phyloP scores from a whole-genome alignment of 768 basidiomycete species.

The Hypholoma sublateritium region DNA sequence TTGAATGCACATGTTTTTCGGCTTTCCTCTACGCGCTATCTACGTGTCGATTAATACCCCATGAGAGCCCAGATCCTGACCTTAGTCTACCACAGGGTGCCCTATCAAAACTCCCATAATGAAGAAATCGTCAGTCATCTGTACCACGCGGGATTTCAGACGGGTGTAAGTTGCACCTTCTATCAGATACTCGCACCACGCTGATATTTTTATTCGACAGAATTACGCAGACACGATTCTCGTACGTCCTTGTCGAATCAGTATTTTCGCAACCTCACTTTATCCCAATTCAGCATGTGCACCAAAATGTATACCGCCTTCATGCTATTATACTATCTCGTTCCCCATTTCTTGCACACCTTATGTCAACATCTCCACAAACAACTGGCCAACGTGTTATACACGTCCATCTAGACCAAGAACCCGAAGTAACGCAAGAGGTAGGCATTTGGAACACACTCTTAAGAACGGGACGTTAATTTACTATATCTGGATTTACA shows the following conservation, averaged over 20 bases:
- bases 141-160: slow-evolving; percentile 79
- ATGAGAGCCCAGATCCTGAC: not conserved
- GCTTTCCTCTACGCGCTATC: not conserved
- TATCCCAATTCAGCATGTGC: slow-evolving; percentile 55
- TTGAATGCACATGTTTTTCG: not conserved
- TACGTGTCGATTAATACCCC: not conserved
- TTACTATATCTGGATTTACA: slow-evolving; percentile 13
- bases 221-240: slow-evolving; percentile 83
- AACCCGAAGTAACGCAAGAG: slow-evolving; percentile 84
- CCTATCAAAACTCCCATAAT: slow-evolving; percentile 67
- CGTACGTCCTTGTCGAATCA: slow-evolving; percentile 40
- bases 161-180: slow-evolving; percentile 57
- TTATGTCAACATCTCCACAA: slow-evolving; percentile 82
- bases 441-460: slow-evolving; percentile 41
- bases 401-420: slow-evolving; percentile 72
- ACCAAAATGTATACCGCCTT: slow-evolving; percentile 72
- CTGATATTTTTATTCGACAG: slow-evolving; percentile 35
- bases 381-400: slow-evolving; percentile 64
- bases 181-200: slow-evolving; percentile 3
- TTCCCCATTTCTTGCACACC: slow-evolving; percentile 84
- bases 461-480: slow-evolving; percentile 5
- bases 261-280: slow-evolving; percentile 7
- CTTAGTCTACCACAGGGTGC: slow-evolving; percentile 29
- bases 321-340: slow-evolving; percentile 86
- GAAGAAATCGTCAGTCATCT: slow-evolving; percentile 78